Evolutionary conservation across 345 rosid genomes (phyloP).

Genomic region (Passiflora organensis): DNA sequence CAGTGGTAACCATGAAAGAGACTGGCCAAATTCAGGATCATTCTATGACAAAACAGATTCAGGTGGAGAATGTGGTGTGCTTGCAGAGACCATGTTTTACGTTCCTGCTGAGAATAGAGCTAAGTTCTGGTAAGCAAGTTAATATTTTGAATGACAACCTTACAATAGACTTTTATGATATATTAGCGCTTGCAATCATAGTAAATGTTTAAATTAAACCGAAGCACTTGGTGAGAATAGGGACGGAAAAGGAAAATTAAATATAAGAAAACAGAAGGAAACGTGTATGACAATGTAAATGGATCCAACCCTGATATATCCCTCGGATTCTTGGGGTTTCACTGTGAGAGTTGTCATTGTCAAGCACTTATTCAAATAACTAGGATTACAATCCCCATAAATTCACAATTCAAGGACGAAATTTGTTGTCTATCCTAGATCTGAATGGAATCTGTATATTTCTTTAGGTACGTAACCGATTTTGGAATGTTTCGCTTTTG

Average conservation of each 20-base stretch:
- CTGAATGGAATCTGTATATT: neutral
- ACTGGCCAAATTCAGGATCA: slow-evolving; percentile 36
- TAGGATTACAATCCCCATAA: too few relatives aligned
- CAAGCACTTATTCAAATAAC: too few relatives aligned
- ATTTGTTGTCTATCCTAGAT: neutral
- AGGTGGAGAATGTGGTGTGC: slow-evolving; percentile 69
- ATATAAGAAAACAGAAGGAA: neutral
- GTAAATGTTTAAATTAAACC: too few relatives aligned
- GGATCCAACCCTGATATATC: too few relatives aligned
- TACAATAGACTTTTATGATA: neutral
- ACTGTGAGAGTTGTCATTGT: too few relatives aligned
- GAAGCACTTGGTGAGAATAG: too few relatives aligned
- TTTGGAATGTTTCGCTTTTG: slow-evolving; percentile 83
- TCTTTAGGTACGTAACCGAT: slow-evolving; percentile 59
- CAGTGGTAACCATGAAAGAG: slow-evolving; percentile 41
- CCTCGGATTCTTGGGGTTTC: too few relatives aligned
- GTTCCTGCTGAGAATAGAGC: slow-evolving; percentile 66
- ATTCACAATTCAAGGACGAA: neutral
- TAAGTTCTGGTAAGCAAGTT: slow-evolving; percentile 51
- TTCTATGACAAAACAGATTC: slow-evolving; percentile 44
- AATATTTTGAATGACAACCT: neutral
- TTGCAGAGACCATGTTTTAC: slow-evolving; percentile 60
- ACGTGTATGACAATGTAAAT: neutral
- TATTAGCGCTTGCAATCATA: too few relatives aligned
- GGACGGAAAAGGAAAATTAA: neutral